phyloP scores from a whole-genome alignment of 305 asterid genomes.

The Fraxinus sp. region DNA sequence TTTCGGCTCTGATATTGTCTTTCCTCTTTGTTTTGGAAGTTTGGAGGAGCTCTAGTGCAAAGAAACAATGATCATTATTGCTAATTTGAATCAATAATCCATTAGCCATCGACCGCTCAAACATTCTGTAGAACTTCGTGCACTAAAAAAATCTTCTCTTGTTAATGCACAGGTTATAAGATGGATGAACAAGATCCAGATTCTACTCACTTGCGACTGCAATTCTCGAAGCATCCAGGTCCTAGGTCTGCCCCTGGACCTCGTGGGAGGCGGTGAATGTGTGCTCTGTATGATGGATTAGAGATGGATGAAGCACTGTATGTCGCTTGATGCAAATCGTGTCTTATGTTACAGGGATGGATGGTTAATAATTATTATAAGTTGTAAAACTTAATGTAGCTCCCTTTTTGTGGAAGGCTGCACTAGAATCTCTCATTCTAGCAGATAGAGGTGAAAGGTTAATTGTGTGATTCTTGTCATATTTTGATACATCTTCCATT shows the following conservation, averaged over 20 bases:
- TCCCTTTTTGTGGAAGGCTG: background rate
- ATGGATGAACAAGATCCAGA: constrained; percentile 49
- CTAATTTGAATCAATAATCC: background rate
- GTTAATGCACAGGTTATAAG: constrained; percentile 42
- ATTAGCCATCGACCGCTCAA: background rate
- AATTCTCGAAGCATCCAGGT: constrained; percentile 53
- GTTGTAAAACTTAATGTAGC: background rate
- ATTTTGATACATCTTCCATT: background rate
- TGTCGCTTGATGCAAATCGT: background rate
- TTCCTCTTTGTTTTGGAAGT: background rate
- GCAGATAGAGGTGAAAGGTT: background rate
- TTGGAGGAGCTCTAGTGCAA: background rate
- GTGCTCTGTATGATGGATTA: background rate
- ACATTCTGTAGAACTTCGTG: too few relatives aligned
- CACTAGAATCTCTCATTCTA: background rate
- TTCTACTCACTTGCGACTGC: constrained; percentile 44
- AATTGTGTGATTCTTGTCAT: background rate
- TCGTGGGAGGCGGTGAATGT: constrained; percentile 41
- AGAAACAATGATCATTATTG: background rate
- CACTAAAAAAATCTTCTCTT: background rate
- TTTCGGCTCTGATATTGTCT: background rate
- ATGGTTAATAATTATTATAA: background rate
- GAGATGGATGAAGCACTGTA: background rate
- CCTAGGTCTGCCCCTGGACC: constrained; percentile 38
- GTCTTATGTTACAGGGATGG: background rate